These are phyloP conservation scores for Pistacia integerrima DNA, from an alignment of 345 rosid genomes.

Conservation along the genomic window DNA sequence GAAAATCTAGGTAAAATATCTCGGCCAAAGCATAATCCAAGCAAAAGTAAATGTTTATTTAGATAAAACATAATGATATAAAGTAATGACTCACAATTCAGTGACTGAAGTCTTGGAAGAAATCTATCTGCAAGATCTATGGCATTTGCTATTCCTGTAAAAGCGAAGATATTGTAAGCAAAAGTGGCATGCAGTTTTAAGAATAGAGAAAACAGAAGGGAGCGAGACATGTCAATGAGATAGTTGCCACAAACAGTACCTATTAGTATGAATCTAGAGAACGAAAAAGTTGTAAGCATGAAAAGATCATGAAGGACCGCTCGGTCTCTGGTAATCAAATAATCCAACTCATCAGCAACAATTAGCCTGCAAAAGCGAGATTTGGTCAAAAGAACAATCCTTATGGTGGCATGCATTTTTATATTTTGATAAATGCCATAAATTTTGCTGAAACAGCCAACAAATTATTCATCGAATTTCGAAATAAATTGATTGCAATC, in stretches of 20 bases:
- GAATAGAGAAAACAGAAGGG: neutral
- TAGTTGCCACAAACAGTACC: slow-evolving; percentile 42
- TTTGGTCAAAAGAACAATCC: slow-evolving; percentile 8
- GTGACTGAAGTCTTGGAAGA: slow-evolving; percentile 77
- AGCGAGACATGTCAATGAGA: neutral
- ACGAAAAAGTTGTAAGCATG: slow-evolving; percentile 86
- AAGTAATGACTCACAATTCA: slow-evolving; percentile 61
- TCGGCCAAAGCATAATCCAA: neutral
- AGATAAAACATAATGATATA: neutral
- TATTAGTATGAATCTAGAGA: slow-evolving; percentile 75
- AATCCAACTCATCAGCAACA: slow-evolving; percentile 90
- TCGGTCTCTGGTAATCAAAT: slow-evolving; percentile 77
- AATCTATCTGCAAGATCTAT: slow-evolving; percentile 90
- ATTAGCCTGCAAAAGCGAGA: slow-evolving; percentile 53
- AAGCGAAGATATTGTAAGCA: slow-evolving; percentile 2
- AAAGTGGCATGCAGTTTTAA: neutral
- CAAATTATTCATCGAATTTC: neutral
- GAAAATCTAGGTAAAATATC: neutral
- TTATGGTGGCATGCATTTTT: neutral
- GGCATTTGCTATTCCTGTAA: slow-evolving; percentile 87
- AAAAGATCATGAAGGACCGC: slow-evolving; percentile 91
- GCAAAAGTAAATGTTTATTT: neutral
- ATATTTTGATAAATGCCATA: neutral
- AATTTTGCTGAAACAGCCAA: neutral
- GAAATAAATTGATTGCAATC: neutral